These are phyloP conservation scores for Berberis vulgaris DNA, from an alignment of 164 flowering plant genomes.

Conservation along the genomic window DNA sequence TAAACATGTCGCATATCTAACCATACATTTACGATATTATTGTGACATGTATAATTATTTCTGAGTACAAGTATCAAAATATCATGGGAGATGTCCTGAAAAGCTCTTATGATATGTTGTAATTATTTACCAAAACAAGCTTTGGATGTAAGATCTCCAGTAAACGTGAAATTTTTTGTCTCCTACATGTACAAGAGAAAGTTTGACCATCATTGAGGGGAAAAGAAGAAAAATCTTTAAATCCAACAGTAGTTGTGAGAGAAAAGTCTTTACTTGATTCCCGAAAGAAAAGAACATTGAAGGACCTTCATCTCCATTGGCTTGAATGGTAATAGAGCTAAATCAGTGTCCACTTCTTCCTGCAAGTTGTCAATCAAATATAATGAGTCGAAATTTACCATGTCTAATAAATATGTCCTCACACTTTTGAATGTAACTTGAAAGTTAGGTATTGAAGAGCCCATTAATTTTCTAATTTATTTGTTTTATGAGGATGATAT, in stretches of 20 bases:
- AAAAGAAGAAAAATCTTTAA: too few relatives aligned
- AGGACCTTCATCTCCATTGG: slow-evolving; percentile 78
- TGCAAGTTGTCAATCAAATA: slow-evolving; percentile 16
- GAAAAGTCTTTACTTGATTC: slow-evolving; percentile 46
- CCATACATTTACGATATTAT: too few relatives aligned
- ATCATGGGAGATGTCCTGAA: not conserved
- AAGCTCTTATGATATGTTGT: too few relatives aligned
- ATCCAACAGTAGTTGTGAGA: not conserved
- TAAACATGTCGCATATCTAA: too few relatives aligned
- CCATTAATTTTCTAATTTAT: too few relatives aligned
- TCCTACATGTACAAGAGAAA: slow-evolving; percentile 27
- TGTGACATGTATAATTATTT: not conserved
- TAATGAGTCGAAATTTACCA: not conserved
- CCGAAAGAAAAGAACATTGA: slow-evolving; percentile 79
- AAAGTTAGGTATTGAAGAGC: too few relatives aligned
- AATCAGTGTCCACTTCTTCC: slow-evolving; percentile 44
- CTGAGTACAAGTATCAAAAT: not conserved
- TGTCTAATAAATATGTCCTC: not conserved
- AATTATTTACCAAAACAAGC: slow-evolving; percentile 43
- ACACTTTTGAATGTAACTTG: not conserved
- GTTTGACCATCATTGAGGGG: not conserved
- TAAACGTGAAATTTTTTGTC: slow-evolving; percentile 45
- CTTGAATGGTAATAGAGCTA: slow-evolving; percentile 67
- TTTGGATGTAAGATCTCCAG: slow-evolving; percentile 54
- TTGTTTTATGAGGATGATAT: too few relatives aligned